Evolutionary conservation across 75 land plant species (phyloP).

Genomic region (Picea sitchensis): DNA sequence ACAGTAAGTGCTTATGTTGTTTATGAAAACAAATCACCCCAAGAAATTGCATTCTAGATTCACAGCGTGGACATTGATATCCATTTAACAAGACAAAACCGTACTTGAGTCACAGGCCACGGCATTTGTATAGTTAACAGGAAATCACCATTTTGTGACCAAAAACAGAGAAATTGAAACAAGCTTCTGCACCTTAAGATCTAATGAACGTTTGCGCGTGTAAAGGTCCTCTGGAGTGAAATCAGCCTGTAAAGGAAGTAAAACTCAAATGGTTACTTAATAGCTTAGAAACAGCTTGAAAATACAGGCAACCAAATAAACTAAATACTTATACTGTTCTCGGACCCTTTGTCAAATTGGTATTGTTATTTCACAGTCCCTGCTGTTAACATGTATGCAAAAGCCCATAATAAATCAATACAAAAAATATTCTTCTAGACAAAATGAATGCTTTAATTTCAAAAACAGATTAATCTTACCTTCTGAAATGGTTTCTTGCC

Average conservation of each 20-base stretch:
- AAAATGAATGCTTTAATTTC: constrained; percentile 1
- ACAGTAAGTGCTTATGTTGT: not conserved
- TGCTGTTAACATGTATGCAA: not conserved
- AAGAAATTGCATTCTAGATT: too few species aligned
- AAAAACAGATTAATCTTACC: constrained; percentile 23
- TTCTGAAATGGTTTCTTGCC: constrained; percentile 65
- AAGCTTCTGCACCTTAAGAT: constrained; percentile 35
- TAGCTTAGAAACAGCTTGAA: not conserved
- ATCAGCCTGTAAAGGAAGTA: constrained; percentile 57
- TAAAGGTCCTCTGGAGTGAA: constrained; percentile 80
- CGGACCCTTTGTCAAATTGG: not conserved
- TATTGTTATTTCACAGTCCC: not conserved
- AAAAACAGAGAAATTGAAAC: not conserved
- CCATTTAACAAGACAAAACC: too few species aligned
- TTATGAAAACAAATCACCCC: not conserved
- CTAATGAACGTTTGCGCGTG: constrained; percentile 56
- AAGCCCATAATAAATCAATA: not conserved
- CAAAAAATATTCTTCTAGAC: not conserved
- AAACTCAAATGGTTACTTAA: not conserved
- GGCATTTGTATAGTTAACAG: not conserved
- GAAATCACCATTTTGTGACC: not conserved
- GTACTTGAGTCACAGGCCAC: too few species aligned
- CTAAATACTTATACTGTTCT: too few species aligned
- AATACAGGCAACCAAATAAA: not conserved
- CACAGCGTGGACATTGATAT: too few species aligned